Evolutionary conservation across 257 asterid species (phyloP).

Genomic region (Paulownia fortunei): DNA sequence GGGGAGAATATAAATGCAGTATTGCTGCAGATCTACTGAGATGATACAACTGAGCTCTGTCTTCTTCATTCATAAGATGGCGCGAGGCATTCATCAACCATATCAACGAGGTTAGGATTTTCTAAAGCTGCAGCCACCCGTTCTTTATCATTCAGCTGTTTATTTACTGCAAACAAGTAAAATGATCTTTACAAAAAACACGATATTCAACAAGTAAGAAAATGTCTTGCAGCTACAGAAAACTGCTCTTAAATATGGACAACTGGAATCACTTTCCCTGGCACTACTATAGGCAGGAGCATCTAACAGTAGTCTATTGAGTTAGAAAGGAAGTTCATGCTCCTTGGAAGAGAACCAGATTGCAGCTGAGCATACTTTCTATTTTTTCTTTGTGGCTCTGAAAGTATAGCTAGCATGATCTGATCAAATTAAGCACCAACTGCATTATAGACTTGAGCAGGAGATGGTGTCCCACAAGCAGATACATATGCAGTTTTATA

Average conservation of each 20-base stretch:
- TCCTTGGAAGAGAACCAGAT: background rate
- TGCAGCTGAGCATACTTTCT: background rate
- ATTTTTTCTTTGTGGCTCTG: background rate
- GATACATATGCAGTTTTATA: background rate
- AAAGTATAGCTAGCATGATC: background rate
- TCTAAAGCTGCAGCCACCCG: constrained; percentile 95
- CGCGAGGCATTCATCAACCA: constrained; percentile 92
- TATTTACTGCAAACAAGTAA: constrained; percentile 66
- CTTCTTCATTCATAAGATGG: constrained; percentile 60
- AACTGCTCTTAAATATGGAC: background rate
- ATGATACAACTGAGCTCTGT: background rate
- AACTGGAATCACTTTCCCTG: background rate
- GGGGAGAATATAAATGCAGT: background rate
- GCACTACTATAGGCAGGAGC: background rate
- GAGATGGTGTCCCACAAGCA: background rate
- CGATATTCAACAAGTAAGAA: background rate
- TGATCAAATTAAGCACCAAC: background rate
- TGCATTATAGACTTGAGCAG: background rate
- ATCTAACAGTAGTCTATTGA: background rate
- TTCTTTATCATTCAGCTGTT: constrained; percentile 96
- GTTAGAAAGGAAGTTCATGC: background rate
- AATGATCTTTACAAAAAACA: background rate
- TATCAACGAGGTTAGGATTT: constrained; percentile 74
- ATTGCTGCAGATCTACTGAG: background rate
- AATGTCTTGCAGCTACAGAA: background rate